Evolutionary conservation across 2,329 filamentous ascomycete species (phyloP), one percentile per base, ranked within the genome.

Genomic region (Achaetomium macrosporum): DNA sequence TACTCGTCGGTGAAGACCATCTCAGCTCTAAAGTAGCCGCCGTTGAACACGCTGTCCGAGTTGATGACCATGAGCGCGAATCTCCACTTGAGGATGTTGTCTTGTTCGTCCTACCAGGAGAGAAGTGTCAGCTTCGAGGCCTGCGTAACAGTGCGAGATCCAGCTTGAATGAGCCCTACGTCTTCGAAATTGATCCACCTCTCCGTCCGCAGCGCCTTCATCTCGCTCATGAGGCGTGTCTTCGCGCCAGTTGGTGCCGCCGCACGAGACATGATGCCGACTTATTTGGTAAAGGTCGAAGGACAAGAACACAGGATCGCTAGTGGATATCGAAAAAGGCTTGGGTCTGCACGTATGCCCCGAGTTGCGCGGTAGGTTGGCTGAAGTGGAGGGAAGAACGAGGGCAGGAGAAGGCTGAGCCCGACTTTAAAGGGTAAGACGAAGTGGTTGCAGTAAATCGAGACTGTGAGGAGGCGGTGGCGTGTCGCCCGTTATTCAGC

Each of bases 1-100:
- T 97, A 99, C 63, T 96, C 91, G 63, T 78, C 75, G 10, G 88
- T 85, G 64, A 99, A 97, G 19, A 78, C 83, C 85, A 99, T 93
- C 63, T 87, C 84, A 50, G 88, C 89, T 71, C 82, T 91, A 70
- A 96, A 90, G 70, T 96, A 99, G 60, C 88, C 93, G 55, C 91
- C 91, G 64, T 96, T 85, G 76, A 95, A 97, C 59, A 87, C 78
- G 57, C 90, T 96, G 63, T 96, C 91, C 0, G 88, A 82, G 70
- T 97, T 97, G 64, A 96, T 81, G 36, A 96, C 89, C 73, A 96
- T 91, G 53, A 99, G 81, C 3, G 87, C 91, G 44, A 97, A 76
- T 56, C 82, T 84, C 92, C 93, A 97, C 59, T 84, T 80, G 66
- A 95, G 86, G 57, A 97, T 83, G 67, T 93, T 90, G 43, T 13